Percentiles rank a stretch among this genome's conserved stretches.
Evolutionary conservation across 1,139 yeast species (phyloP).

Genomic region (Kodamaea sp.): DNA sequence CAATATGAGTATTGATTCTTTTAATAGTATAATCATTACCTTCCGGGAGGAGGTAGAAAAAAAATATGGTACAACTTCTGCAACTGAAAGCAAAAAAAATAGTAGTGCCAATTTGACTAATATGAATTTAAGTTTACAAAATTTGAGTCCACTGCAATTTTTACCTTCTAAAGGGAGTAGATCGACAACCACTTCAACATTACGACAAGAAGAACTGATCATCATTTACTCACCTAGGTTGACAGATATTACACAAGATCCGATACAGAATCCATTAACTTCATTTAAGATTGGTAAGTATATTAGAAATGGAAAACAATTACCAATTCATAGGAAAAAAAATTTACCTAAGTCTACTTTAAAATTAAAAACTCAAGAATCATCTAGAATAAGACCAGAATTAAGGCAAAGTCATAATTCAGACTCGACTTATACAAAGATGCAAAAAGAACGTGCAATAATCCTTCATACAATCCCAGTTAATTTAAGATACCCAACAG

Average conservation of each 20-base stretch:
- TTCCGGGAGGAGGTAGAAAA: constrained; percentile 30
- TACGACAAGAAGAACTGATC: constrained; percentile 29
- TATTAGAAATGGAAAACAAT: constrained; percentile 30
- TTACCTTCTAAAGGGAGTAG: constrained; percentile 7
- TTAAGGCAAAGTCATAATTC: no score
- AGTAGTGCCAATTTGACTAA: constrained; percentile 1
- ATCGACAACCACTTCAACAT: constrained; percentile 4
- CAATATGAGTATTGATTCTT: constrained; percentile 29
- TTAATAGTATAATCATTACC: constrained; percentile 32
- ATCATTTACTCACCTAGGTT: constrained; percentile 35
- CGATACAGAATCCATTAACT: constrained; percentile 31
- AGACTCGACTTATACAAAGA: not conserved
- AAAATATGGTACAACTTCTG: not conserved
- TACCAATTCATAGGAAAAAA: constrained; percentile 22
- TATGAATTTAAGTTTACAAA: constrained; percentile 3
- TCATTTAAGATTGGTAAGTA: constrained; percentile 35
- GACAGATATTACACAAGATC: constrained; percentile 9
- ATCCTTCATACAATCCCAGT: constrained; percentile 28
- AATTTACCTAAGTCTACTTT: not conserved
- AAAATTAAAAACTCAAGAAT: not conserved
- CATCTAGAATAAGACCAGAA: no score
- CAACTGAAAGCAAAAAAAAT: constrained; percentile 1
- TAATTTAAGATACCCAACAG: constrained; percentile 51
- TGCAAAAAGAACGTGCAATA: constrained; percentile 6
- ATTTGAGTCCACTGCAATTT: constrained; percentile 9